Conservation (phyloP, 2,329 filamentous ascomycete species). For the Aspergillus quadrilineatus region DNA sequence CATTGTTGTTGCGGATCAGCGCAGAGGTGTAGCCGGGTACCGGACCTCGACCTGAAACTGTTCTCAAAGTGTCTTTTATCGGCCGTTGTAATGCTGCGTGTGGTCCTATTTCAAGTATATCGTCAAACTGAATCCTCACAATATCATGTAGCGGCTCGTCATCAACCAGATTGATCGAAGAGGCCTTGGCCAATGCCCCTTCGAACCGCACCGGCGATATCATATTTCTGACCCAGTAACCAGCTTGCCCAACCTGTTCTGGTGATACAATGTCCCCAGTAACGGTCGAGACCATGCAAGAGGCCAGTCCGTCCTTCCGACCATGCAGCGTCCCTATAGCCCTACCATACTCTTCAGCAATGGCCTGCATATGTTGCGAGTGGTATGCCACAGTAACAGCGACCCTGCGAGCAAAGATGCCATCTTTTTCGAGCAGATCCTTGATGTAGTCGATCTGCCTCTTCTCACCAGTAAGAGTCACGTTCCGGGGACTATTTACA, state of each 20-base stretch:
- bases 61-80: conserved; percentile 13
- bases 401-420: conserved; percentile 6
- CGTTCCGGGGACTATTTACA: conserved; percentile 6
- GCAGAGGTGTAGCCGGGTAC: background rate
- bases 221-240: conserved; percentile 4
- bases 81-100: conserved; percentile 39
- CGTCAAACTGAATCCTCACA: background rate
- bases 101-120: conserved; percentile 33
- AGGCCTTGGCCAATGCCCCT: background rate
- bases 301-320: background rate
- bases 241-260: background rate
- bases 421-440: conserved; percentile 1
- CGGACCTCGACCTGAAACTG: background rate
- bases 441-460: conserved; percentile 4
- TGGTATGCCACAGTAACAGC: conserved; percentile 19
- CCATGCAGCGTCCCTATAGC: background rate
- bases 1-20: conserved; percentile 11
- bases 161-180: background rate
- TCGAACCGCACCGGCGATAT: background rate
- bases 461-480: conserved; percentile 10
- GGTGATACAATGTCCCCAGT: background rate
- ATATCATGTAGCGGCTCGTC: background rate
- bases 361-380: background rate
- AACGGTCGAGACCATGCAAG: background rate
- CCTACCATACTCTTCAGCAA: background rate